Percentiles rank a stretch among this genome's conserved stretches.
Evolutionary conservation across 2,329 filamentous ascomycete genomes (phyloP).

Genomic region (Talaromyces sp.): DNA sequence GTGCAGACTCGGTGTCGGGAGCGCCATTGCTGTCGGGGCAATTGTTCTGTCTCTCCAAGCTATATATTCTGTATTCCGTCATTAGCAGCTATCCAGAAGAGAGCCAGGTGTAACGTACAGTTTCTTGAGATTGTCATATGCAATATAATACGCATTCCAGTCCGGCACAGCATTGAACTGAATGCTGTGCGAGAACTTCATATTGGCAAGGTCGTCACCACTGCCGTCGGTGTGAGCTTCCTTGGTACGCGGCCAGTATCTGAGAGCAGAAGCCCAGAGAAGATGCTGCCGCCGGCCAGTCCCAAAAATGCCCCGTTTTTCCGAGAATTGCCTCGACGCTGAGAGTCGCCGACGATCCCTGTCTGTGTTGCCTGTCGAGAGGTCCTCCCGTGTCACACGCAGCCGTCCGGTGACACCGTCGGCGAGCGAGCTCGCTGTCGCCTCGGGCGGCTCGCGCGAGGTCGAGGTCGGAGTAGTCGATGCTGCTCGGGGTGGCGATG

Average conservation of each 20-base stretch:
- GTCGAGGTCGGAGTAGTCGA: not conserved
- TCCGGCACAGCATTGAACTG: slow-evolving; percentile 99
- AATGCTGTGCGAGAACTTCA: slow-evolving; percentile 99
- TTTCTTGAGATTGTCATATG: slow-evolving; percentile 98
- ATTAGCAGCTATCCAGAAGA: slow-evolving; percentile 3
- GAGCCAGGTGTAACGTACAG: slow-evolving; percentile 54
- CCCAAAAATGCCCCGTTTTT: not conserved
- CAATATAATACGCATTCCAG: slow-evolving; percentile 97
- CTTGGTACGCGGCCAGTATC: slow-evolving; percentile 15
- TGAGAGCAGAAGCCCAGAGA: slow-evolving; percentile 30
- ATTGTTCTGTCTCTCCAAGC: slow-evolving; percentile 79
- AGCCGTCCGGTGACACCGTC: not conserved
- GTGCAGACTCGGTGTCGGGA: slow-evolving; percentile 75
- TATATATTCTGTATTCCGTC: slow-evolving; percentile 67
- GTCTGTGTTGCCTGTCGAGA: not conserved
- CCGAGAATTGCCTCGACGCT: not conserved
- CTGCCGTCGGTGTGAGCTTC: not conserved
- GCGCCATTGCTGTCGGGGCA: slow-evolving; percentile 46
- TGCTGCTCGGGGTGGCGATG: not conserved
- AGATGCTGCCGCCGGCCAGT: slow-evolving; percentile 12
- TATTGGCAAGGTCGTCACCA: slow-evolving; percentile 60
- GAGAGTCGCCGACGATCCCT: not conserved
- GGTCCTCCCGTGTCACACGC: slow-evolving; percentile 8
- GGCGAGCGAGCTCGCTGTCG: not conserved
- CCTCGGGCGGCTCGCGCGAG: not conserved